These are phyloP conservation scores for Fistulinella prunicolor DNA, from an alignment of 768 basidiomycete species.

Conservation along the genomic window DNA sequence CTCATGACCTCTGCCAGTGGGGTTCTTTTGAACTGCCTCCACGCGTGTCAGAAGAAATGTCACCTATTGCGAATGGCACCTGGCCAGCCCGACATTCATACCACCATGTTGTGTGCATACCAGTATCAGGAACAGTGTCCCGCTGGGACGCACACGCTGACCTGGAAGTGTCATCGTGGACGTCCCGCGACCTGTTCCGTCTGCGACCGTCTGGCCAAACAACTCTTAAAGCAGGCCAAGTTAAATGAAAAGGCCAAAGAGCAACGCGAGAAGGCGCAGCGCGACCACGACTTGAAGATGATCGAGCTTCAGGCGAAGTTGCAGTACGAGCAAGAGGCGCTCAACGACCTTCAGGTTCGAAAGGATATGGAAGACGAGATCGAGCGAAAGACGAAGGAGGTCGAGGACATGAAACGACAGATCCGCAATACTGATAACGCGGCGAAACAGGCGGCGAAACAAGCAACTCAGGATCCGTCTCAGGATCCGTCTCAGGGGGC, in stretches of 20 bases:
- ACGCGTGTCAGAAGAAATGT: conserved; percentile 60
- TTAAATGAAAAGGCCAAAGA: conserved; percentile 42
- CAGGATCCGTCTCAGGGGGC: background rate
- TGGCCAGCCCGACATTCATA: conserved; percentile 31
- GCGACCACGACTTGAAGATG: conserved; percentile 40
- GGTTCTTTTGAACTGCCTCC: conserved; percentile 26
- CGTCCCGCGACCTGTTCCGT: conserved; percentile 38
- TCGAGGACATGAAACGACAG: conserved; percentile 34
- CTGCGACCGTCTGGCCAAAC: conserved; percentile 44
- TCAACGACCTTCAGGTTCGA: conserved; percentile 37
- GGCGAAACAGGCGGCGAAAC: conserved; percentile 9
- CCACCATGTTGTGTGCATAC: conserved; percentile 41
- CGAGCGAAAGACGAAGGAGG: conserved; percentile 42
- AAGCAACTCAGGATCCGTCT: background rate
- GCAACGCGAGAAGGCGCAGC: conserved; percentile 44
- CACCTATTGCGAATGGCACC: conserved; percentile 52
- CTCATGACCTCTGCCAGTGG: conserved; percentile 8
- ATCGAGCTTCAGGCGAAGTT: conserved; percentile 44
- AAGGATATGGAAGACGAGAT: conserved; percentile 45
- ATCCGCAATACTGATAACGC: conserved; percentile 9
- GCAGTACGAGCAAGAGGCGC: conserved; percentile 25
- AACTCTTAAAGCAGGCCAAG: conserved; percentile 40
- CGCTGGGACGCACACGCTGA: conserved; percentile 39
- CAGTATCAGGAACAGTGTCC: conserved; percentile 39
- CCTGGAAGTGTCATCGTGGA: conserved; percentile 45